Conservation (phyloP, 2,329 filamentous ascomycete species). For the Waltergamsia citrina region DNA sequence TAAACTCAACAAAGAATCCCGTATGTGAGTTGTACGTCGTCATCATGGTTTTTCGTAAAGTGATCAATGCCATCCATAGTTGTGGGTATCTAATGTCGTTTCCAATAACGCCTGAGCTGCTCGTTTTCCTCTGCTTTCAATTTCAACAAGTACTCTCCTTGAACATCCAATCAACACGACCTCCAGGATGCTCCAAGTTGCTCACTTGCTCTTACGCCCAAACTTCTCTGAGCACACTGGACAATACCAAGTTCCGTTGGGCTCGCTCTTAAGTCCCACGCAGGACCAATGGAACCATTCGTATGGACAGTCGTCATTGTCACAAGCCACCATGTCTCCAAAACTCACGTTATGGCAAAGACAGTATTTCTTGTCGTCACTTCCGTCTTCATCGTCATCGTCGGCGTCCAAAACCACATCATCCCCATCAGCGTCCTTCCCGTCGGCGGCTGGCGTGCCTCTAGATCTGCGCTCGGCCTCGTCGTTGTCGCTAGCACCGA, state of each 20-base stretch:
- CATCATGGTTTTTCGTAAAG: too few species aligned
- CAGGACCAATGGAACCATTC: slow-evolving; percentile 87
- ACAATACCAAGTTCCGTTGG: slow-evolving; percentile 59
- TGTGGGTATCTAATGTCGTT: too few species aligned
- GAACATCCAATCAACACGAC: too few species aligned
- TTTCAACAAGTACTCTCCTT: too few species aligned
- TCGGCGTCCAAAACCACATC: slow-evolving; percentile 43
- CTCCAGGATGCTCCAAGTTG: too few species aligned
- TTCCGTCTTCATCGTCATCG: slow-evolving; percentile 59
- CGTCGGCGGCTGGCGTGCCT: slow-evolving; percentile 20
- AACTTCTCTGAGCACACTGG: slow-evolving; percentile 44
- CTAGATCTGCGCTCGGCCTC: slow-evolving; percentile 19
- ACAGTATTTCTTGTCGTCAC: slow-evolving; percentile 75
- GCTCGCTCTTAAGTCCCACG: slow-evolving; percentile 59
- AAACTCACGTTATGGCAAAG: slow-evolving; percentile 76
- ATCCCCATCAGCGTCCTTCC: slow-evolving; percentile 34
- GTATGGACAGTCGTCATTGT: slow-evolving; percentile 70
- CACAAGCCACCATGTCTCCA: slow-evolving; percentile 83
- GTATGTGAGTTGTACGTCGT: too few species aligned
- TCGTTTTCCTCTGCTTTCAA: too few species aligned
- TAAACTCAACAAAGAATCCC: background rate
- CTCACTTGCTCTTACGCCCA: slow-evolving; percentile 3
- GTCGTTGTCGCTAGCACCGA: slow-evolving; percentile 43
- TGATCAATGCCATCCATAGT: too few species aligned
- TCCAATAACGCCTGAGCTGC: too few species aligned